Percentiles rank a stretch among this genome's conserved stretches.
phyloP scores from a whole-genome alignment of 768 basidiomycete genomes.

The Cantharellus cinnabarinus region DNA sequence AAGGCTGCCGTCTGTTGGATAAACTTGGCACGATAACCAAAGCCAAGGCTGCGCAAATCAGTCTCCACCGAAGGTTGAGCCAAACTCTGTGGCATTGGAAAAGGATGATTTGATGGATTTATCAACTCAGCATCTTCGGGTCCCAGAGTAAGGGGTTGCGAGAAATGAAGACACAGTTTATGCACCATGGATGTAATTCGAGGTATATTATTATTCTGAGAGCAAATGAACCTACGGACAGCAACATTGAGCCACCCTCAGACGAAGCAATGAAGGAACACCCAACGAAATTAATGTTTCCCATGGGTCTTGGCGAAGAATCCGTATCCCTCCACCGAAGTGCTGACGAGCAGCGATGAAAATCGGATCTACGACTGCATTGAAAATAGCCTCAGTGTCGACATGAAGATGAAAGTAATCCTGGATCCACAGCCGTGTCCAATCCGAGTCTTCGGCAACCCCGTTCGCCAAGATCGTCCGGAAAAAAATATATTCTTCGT shows the following conservation, averaged over 20 bases:
- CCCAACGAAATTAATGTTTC: conserved; percentile 83
- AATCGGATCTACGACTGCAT: conserved; percentile 38
- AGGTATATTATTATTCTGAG: conserved; percentile 87
- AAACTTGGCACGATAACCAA: conserved; percentile 87
- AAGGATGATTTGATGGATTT: conserved; percentile 46
- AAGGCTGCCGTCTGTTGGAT: conserved; percentile 69
- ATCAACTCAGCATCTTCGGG: conserved; percentile 16
- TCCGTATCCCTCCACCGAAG: conserved; percentile 55
- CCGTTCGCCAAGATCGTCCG: conserved; percentile 37
- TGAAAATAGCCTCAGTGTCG: conserved; percentile 50
- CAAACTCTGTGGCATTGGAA: conserved; percentile 59
- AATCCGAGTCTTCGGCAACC: conserved; percentile 3
- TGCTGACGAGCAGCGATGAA: conserved; percentile 39
- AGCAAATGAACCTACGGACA: conserved; percentile 72
- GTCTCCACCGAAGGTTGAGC: conserved; percentile 34
- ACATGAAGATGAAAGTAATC: conserved; percentile 82
- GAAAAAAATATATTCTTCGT: conserved; percentile 44
- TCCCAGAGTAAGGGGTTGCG: conserved; percentile 40
- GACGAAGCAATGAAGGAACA: not conserved
- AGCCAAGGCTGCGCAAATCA: conserved; percentile 62
- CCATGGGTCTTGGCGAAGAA: conserved; percentile 87
- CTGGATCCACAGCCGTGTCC: conserved; percentile 49
- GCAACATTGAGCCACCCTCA: not conserved
- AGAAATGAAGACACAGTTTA: conserved; percentile 56
- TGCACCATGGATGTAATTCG: conserved; percentile 91